Conservation (phyloP, 495 filamentous ascomycete genomes). For the Oleoguttula mirabilis region DNA sequence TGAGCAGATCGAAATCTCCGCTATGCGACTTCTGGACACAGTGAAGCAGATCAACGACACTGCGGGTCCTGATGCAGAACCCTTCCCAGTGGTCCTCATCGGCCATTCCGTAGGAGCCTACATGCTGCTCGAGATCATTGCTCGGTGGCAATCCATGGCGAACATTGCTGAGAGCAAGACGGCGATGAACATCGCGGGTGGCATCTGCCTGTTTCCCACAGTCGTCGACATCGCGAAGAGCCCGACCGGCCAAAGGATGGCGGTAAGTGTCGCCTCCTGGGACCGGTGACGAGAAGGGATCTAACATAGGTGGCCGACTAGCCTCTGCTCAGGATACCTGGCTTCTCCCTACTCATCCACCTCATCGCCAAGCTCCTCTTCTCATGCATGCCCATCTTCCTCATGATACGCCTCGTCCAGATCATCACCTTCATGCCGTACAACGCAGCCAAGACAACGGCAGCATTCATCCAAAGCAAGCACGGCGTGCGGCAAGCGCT, state of each 20-base stretch:
- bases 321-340: conserved; percentile 5
- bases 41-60: neutral
- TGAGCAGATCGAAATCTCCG: conserved; percentile 47
- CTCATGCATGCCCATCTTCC: conserved; percentile 7
- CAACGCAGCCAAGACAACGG: conserved; percentile 48
- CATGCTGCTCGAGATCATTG: conserved; percentile 24
- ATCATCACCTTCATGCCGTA: conserved; percentile 42
- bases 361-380: conserved; percentile 12
- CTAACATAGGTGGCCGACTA: too few relatives aligned
- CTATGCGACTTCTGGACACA: conserved; percentile 25
- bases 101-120: conserved; percentile 31
- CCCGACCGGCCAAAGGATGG: conserved; percentile 21
- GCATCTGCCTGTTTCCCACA: conserved; percentile 27
- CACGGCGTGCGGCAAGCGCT: conserved; percentile 36
- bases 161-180: neutral
- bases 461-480: conserved; percentile 40
- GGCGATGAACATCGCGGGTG: conserved; percentile 20
- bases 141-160: conserved; percentile 4
- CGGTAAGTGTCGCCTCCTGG: conserved; percentile 12
- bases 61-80: neutral
- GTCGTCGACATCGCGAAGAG: conserved; percentile 25
- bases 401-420: conserved; percentile 7
- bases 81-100: conserved; percentile 53
- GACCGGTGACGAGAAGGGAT: too few relatives aligned
- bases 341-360: conserved; percentile 2